These are phyloP conservation scores for Tuber borchii DNA, from an alignment of 495 filamentous ascomycete genomes.

Conservation along the genomic window DNA sequence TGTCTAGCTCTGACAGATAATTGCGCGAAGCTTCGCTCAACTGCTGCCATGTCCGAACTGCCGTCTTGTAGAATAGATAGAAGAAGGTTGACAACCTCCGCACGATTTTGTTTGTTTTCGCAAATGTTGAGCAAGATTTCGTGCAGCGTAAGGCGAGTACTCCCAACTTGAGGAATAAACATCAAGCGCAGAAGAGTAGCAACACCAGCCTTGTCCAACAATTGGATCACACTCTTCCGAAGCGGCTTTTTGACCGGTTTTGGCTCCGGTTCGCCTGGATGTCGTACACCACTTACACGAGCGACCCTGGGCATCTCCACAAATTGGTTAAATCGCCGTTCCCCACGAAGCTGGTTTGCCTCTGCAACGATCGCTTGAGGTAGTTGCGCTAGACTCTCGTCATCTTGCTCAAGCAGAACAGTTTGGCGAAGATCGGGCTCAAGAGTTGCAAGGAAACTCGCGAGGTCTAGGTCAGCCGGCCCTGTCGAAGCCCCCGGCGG, in stretches of 20 bases:
- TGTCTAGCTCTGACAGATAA: slow-evolving; percentile 87
- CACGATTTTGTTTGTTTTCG: slow-evolving; percentile 86
- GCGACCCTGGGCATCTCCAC: slow-evolving; percentile 50
- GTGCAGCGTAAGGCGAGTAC: slow-evolving; percentile 69
- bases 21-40: slow-evolving; percentile 90
- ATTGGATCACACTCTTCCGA: slow-evolving; percentile 77
- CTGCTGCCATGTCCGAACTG: slow-evolving; percentile 81
- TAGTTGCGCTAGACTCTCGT: slow-evolving; percentile 77
- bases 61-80: slow-evolving; percentile 96
- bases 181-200: slow-evolving; percentile 90
- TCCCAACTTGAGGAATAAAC: slow-evolving; percentile 88
- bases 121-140: slow-evolving; percentile 81
- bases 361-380: slow-evolving; percentile 78
- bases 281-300: slow-evolving; percentile 48
- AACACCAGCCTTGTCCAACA: slow-evolving; percentile 92
- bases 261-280: slow-evolving; percentile 43
- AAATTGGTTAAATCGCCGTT: slow-evolving; percentile 56
- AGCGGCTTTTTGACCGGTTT: slow-evolving; percentile 57
- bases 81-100: slow-evolving; percentile 88
- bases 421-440: slow-evolving; percentile 77
- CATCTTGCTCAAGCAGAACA: slow-evolving; percentile 83
- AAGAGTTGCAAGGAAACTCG: slow-evolving; percentile 84
- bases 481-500: slow-evolving; percentile 51
- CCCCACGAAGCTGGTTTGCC: slow-evolving; percentile 63
- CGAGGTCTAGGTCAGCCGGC: slow-evolving; percentile 85